These are phyloP conservation scores for Barbarea vulgaris DNA, from an alignment of 345 rosid genomes.

Conservation along the genomic window DNA sequence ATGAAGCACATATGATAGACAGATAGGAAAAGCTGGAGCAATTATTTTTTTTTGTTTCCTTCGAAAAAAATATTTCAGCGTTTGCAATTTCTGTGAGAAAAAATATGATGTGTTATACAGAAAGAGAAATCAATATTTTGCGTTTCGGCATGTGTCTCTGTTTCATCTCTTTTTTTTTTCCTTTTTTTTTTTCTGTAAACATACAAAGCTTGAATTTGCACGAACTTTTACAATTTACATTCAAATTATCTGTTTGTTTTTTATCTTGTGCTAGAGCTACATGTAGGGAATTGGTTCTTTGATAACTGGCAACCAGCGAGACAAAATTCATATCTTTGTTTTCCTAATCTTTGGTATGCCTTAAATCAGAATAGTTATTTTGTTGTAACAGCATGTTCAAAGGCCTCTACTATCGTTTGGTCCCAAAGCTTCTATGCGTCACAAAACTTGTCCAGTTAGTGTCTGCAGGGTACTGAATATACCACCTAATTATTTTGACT, in stretches of 20 bases:
- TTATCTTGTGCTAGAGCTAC: background rate
- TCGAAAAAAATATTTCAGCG: background rate
- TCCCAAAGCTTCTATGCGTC: conserved; percentile 83
- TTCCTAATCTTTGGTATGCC: background rate
- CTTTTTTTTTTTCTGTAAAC: background rate
- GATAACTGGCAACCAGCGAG: conserved; percentile 2
- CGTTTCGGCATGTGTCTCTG: background rate
- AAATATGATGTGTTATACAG: background rate
- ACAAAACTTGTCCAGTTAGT: conserved; percentile 77
- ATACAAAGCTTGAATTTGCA: background rate
- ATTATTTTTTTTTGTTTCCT: background rate
- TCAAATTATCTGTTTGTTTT: background rate
- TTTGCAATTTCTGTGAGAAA: background rate
- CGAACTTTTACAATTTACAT: conserved; percentile 7
- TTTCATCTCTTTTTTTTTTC: background rate
- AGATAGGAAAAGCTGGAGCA: background rate
- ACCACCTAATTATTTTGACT: conserved; percentile 22
- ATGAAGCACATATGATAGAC: background rate
- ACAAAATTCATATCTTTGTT: background rate
- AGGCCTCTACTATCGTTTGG: conserved; percentile 93
- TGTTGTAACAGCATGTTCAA: conserved; percentile 79
- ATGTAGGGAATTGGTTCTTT: conserved; percentile 14
- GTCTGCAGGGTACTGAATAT: conserved; percentile 80
- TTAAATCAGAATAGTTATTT: conserved; percentile 16
- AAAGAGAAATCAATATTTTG: background rate